Evolutionary conservation across 805 yeast genomes (phyloP).

Genomic region (Lipomyces anomalus): DNA sequence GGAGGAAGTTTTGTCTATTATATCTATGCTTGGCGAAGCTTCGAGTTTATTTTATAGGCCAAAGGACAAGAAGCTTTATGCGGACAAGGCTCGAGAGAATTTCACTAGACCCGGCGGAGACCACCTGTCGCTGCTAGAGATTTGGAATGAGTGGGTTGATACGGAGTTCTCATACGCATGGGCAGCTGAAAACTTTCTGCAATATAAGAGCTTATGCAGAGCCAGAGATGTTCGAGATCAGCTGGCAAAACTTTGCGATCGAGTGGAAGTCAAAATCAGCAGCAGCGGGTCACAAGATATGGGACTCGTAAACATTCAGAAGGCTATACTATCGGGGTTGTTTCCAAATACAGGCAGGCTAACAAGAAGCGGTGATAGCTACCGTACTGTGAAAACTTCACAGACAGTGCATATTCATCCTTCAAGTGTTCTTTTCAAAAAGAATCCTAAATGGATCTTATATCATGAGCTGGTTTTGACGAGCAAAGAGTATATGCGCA

Average conservation of each 20-base stretch:
- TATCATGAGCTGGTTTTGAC: constrained; percentile 81
- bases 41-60: constrained; percentile 73
- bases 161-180: constrained; percentile 54
- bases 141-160: constrained; percentile 71
- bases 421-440: constrained; percentile 61
- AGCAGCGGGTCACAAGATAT: constrained; percentile 53
- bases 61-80: constrained; percentile 63
- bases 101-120: constrained; percentile 78
- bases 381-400: constrained; percentile 60
- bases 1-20: constrained; percentile 72
- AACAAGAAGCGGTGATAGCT: constrained; percentile 60
- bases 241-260: constrained; percentile 52
- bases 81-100: constrained; percentile 68
- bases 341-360: constrained; percentile 49
- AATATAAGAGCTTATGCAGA: constrained; percentile 65
- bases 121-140: constrained; percentile 76
- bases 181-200: constrained; percentile 79
- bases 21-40: constrained; percentile 88
- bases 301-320: constrained; percentile 51
- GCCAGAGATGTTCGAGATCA: constrained; percentile 81
- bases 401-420: constrained; percentile 78
- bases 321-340: constrained; percentile 43
- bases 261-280: constrained; percentile 36
- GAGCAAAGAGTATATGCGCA: constrained; percentile 86
- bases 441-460: constrained; percentile 68